Conservation (phyloP, 768 basidiomycete genomes). For the Macrolepiota albuminosa region DNA sequence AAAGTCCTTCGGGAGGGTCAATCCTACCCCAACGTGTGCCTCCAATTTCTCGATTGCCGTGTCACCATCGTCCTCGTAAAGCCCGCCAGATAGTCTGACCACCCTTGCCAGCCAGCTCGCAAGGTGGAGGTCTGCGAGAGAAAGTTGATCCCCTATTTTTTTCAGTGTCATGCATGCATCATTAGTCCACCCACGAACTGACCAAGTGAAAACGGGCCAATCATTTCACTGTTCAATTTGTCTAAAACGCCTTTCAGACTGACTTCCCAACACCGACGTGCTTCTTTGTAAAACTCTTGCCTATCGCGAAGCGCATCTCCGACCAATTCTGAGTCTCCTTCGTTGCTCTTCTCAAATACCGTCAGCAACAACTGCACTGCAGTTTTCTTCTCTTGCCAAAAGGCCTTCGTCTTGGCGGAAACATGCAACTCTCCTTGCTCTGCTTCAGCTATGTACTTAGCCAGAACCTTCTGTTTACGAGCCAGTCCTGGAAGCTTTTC, state of each 20-base stretch:
- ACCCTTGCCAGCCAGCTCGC: slow-evolving; percentile 70
- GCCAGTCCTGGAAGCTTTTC: slow-evolving; percentile 36
- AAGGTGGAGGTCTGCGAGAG: slow-evolving; percentile 76
- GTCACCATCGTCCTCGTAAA: slow-evolving; percentile 44
- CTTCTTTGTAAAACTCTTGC: slow-evolving; percentile 44
- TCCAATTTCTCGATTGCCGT: slow-evolving; percentile 48
- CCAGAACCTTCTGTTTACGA: slow-evolving; percentile 46
- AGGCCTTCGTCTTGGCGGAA: slow-evolving; percentile 55
- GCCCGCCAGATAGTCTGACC: slow-evolving; percentile 53
- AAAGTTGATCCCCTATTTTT: slow-evolving; percentile 71
- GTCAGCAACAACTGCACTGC: slow-evolving; percentile 37
- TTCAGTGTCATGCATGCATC: slow-evolving; percentile 35
- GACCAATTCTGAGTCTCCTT: slow-evolving; percentile 32
- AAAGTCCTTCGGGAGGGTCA: slow-evolving; percentile 40
- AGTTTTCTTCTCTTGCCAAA: slow-evolving; percentile 56
- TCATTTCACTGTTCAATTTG: slow-evolving; percentile 50
- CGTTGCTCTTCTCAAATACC: slow-evolving; percentile 43
- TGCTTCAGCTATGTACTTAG: slow-evolving; percentile 46
- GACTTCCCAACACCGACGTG: slow-evolving; percentile 50
- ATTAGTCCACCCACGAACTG: slow-evolving; percentile 15
- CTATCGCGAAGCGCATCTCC: slow-evolving; percentile 34
- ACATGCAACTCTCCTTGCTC: slow-evolving; percentile 42
- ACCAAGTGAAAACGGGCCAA: slow-evolving; percentile 66
- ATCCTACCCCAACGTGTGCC: slow-evolving; percentile 41
- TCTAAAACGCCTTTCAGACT: slow-evolving; percentile 40